Conservation (phyloP, 2,329 filamentous ascomycete genomes). For the Xylariaceae sp. region DNA sequence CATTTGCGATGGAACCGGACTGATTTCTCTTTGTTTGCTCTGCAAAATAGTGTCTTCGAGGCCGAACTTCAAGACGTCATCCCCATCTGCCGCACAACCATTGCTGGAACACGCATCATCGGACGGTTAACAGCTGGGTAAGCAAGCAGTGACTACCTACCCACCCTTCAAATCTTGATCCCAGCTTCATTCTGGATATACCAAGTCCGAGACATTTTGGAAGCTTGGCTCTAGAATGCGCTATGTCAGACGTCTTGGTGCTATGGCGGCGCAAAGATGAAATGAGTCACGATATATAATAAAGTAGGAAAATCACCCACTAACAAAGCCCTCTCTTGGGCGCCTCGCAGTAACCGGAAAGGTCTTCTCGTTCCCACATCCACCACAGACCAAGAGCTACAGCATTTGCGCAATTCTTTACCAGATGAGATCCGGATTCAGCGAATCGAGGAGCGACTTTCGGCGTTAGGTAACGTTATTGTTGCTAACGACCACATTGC, state of each 20-base stretch:
- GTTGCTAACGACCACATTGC: constrained; percentile 96
- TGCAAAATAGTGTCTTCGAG: constrained; percentile 72
- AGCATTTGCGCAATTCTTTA: constrained; percentile 91
- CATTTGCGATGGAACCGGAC: constrained; percentile 1
- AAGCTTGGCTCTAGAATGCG: neutral
- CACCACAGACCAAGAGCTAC: constrained; percentile 95
- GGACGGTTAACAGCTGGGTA: constrained; percentile 90
- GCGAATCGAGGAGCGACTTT: constrained; percentile 94
- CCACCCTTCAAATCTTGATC: neutral
- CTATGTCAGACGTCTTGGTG: neutral
- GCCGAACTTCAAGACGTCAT: constrained; percentile 95
- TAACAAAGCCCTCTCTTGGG: constrained; percentile 5
- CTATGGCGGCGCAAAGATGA: neutral
- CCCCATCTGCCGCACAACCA: constrained; percentile 93
- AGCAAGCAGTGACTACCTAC: constrained; percentile 32
- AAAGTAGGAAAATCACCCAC: neutral
- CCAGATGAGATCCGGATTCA: constrained; percentile 91
- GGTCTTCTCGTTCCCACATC: constrained; percentile 93
- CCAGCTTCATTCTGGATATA: neutral
- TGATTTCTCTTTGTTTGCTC: constrained; percentile 4
- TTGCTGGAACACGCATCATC: constrained; percentile 93
- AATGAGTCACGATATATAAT: neutral
- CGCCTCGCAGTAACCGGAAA: constrained; percentile 70
- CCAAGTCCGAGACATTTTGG: too few relatives aligned
- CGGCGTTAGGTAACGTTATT: constrained; percentile 94